Evolutionary conservation across 352 stramenopile genomes (phyloP).

Genomic region (Globisporangium acanthophoron): DNA sequence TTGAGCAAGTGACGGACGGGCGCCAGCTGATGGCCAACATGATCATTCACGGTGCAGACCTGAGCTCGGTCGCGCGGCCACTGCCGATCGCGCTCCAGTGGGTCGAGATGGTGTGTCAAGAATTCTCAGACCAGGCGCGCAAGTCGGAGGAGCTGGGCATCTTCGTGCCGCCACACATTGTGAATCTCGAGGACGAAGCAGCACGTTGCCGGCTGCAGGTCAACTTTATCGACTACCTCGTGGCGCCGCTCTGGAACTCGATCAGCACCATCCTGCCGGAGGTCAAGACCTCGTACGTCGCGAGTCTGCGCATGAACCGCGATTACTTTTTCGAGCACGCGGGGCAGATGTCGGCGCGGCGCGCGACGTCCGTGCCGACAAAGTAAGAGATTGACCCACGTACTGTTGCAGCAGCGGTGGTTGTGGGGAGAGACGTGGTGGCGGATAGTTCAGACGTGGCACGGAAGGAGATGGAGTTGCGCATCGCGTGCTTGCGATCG

Average conservation of each 20-base stretch:
- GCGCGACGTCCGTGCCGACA: conserved; percentile 10
- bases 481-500: conserved; percentile 4
- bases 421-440: not conserved
- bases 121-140: conserved; percentile 74
- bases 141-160: conserved; percentile 51
- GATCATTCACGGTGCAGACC: conserved; percentile 76
- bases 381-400: not conserved
- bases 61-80: conserved; percentile 54
- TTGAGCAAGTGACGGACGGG: conserved; percentile 53
- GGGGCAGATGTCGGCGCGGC: conserved; percentile 34
- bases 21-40: conserved; percentile 77
- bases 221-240: conserved; percentile 86
- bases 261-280: conserved; percentile 56
- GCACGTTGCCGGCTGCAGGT: conserved; percentile 63
- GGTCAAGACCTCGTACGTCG: conserved; percentile 30
- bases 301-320: conserved; percentile 50
- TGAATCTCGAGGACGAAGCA: conserved; percentile 66
- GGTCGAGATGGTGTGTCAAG: conserved; percentile 66
- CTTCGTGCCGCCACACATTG: conserved; percentile 64
- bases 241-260: conserved; percentile 61
- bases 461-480: not conserved
- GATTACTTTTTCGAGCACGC: conserved; percentile 69
- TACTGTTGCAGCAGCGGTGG: too few relatives aligned
- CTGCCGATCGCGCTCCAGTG: conserved; percentile 48
- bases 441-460: not conserved